Conservation (phyloP, 1,284 basidiomycete species). For the Ustilago sp. region DNA sequence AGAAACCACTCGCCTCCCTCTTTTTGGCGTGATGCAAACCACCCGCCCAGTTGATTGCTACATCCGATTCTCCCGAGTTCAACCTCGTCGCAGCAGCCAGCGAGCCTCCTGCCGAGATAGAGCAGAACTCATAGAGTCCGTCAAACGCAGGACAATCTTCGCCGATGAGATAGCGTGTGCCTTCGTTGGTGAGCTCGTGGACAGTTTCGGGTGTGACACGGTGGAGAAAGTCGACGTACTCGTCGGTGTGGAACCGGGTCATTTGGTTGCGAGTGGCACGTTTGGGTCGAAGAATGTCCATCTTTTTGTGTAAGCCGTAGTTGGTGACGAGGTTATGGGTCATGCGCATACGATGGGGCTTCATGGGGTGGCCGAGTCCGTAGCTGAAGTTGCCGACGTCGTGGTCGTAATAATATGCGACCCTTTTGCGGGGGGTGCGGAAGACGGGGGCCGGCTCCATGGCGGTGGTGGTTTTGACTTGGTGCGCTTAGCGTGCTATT, state of each 20-base stretch:
- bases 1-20: conserved; percentile 93
- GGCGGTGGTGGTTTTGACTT: neutral
- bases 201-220: conserved; percentile 79
- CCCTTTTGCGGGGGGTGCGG: conserved; percentile 49
- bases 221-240: conserved; percentile 91
- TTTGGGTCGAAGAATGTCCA: conserved; percentile 87
- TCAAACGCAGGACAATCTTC: conserved; percentile 98
- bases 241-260: conserved; percentile 95
- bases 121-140: conserved; percentile 95
- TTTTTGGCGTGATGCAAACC: conserved; percentile 99
- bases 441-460: conserved; percentile 60
- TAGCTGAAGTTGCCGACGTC: conserved; percentile 87
- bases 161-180: conserved; percentile 73
- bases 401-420: conserved; percentile 67
- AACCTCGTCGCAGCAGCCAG: conserved; percentile 85
- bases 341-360: conserved; percentile 76
- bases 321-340: conserved; percentile 91
- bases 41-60: conserved; percentile 97
- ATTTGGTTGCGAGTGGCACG: conserved; percentile 84
- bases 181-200: conserved; percentile 78
- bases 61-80: conserved; percentile 84
- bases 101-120: conserved; percentile 90
- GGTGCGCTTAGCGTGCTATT: neutral
- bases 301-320: conserved; percentile 88
- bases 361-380: conserved; percentile 91